phyloP scores from a whole-genome alignment of 805 yeast genomes.

The Pachysolen tannophilus region DNA sequence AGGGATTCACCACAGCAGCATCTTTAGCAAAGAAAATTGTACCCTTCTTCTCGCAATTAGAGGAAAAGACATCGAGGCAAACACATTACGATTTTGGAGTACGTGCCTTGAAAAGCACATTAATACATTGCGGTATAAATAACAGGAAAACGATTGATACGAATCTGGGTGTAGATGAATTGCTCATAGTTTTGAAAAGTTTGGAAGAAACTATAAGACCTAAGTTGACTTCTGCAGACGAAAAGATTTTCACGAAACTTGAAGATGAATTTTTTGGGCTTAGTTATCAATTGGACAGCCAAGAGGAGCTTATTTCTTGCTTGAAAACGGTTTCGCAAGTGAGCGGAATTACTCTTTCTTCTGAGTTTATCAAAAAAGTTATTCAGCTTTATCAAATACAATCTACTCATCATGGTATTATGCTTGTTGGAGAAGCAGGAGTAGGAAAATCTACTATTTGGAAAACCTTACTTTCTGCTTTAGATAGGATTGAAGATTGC shows the following conservation, averaged over 20 bases:
- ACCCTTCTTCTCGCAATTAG: constrained; percentile 42
- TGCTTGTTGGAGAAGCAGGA: constrained; percentile 72
- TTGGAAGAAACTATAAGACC: constrained; percentile 62
- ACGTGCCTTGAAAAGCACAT: constrained; percentile 65
- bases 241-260: constrained; percentile 24
- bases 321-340: constrained; percentile 21
- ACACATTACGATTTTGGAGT: constrained; percentile 87
- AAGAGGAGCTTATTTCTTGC: constrained; percentile 18
- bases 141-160: constrained; percentile 14
- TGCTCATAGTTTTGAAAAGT: constrained; percentile 37
- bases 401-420: constrained; percentile 64
- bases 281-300: constrained; percentile 14
- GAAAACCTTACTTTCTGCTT: constrained; percentile 36
- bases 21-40: constrained; percentile 41
- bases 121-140: constrained; percentile 51
- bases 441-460: constrained; percentile 63
- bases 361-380: constrained; percentile 44
- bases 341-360: constrained; percentile 25
- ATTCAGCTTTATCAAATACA: constrained; percentile 57
- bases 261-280: constrained; percentile 19
- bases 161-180: constrained; percentile 14
- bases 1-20: constrained; percentile 52
- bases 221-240: constrained; percentile 50
- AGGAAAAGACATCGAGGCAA: constrained; percentile 38
- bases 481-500: constrained; percentile 24